A percentile compares a stretch with the other conserved stretches of the same genome.
Conservation (phyloP, 306 rosid genomes). For the Citrullus mucosospermus region DNA sequence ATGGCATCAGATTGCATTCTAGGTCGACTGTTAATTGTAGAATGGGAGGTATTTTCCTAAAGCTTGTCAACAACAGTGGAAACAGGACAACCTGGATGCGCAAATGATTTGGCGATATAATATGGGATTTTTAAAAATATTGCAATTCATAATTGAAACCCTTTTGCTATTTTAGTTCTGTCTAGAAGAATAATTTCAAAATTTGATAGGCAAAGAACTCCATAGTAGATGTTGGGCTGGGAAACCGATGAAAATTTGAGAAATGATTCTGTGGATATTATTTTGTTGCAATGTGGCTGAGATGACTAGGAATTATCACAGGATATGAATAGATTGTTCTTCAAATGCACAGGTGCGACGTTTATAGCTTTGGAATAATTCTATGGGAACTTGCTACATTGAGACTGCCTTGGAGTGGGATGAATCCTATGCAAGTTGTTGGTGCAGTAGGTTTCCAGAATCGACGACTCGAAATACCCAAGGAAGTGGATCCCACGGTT, state of each 20-base stretch:
- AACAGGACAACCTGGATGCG: background rate
- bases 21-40: background rate
- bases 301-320: background rate
- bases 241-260: background rate
- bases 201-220: background rate
- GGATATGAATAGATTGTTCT: background rate
- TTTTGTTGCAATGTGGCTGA: background rate
- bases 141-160: background rate
- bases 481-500: constrained; percentile 82
- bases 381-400: constrained; percentile 97
- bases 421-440: constrained; percentile 99
- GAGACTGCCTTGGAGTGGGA: constrained; percentile 89
- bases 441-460: constrained; percentile 98
- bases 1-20: background rate
- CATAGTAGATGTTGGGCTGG: background rate
- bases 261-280: background rate
- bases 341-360: constrained; percentile 68
- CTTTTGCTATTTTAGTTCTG: too few relatives aligned
- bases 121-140: background rate
- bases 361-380: constrained; percentile 95
- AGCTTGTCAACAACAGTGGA: background rate
- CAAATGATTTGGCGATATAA: background rate
- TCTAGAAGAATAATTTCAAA: background rate
- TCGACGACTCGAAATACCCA: constrained; percentile 91
- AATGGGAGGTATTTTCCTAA: background rate